Percentiles rank a stretch among this genome's conserved stretches.
These are phyloP conservation scores for Penicillium sclerotigenum DNA, from an alignment of 2,329 filamentous ascomycete genomes.

Conservation along the genomic window DNA sequence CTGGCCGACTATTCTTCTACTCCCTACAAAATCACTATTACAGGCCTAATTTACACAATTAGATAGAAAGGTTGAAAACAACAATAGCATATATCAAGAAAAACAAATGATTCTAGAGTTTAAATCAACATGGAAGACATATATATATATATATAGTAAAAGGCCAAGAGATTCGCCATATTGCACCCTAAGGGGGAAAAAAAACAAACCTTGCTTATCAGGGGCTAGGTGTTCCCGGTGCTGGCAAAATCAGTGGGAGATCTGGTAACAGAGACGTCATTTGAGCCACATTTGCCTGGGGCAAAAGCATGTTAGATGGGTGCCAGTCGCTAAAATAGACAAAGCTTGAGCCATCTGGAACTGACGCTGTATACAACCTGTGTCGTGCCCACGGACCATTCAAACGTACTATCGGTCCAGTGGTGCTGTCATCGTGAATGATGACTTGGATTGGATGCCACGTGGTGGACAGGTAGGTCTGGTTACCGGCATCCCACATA, in stretches of 20 bases:
- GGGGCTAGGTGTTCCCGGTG: background rate
- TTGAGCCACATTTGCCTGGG: background rate
- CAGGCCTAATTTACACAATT: background rate
- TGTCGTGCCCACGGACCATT: background rate
- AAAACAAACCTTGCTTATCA: background rate
- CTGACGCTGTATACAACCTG: background rate
- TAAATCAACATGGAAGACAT: background rate
- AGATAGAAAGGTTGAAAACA: too few species aligned
- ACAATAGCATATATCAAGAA: background rate
- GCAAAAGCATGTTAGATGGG: background rate
- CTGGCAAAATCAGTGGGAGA: too few species aligned
- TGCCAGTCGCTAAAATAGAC: background rate
- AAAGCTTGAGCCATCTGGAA: background rate
- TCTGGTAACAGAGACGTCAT: background rate
- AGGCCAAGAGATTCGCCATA: background rate
- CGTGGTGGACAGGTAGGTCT: rapidly evolving
- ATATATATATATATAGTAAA: background rate
- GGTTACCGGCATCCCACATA: rapidly evolving
- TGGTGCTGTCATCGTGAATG: background rate
- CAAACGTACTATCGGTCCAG: rapidly evolving
- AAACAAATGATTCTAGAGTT: background rate
- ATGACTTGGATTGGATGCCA: background rate
- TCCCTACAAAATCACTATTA: background rate
- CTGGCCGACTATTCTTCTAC: background rate
- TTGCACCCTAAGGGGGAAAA: background rate